Conservation (phyloP, 345 rosid species). For the Rubroshorea leprosula region DNA sequence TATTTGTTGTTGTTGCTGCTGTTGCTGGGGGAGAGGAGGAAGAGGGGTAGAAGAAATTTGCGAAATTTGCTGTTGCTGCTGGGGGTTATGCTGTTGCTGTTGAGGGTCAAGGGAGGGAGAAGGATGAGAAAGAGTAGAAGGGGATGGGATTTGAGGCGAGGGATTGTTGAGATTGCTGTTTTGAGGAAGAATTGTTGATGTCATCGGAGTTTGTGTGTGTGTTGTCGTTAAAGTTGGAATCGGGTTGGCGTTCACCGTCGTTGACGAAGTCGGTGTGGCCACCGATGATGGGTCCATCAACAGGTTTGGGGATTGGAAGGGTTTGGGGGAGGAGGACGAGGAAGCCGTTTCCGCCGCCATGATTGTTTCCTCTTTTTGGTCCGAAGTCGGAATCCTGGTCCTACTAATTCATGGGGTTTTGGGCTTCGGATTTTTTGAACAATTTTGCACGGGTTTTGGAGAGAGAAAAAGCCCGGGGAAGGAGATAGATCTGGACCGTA, state of each 20-base stretch:
- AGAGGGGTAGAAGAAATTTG: slow-evolving; percentile 50
- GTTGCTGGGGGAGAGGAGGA: slow-evolving; percentile 37
- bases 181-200: slow-evolving; percentile 21
- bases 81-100: slow-evolving; percentile 23
- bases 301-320: slow-evolving; percentile 19
- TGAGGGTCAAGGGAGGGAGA: slow-evolving; percentile 42
- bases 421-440: neutral
- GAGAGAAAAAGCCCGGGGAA: neutral
- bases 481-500: slow-evolving; percentile 18
- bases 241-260: slow-evolving; percentile 8
- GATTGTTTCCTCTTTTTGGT: no score
- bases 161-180: slow-evolving; percentile 19
- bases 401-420: slow-evolving; percentile 11
- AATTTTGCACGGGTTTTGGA: neutral
- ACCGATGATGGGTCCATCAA: slow-evolving; percentile 35
- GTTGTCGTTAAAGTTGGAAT: slow-evolving; percentile 5
- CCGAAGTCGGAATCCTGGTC: no score
- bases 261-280: slow-evolving; percentile 13
- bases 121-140: slow-evolving; percentile 33
- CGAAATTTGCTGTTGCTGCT: slow-evolving; percentile 42
- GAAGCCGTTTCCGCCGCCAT: no score
- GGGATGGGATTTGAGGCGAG: slow-evolving; percentile 37
- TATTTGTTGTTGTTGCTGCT: slow-evolving; percentile 35
- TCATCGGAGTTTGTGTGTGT: slow-evolving; percentile 8
- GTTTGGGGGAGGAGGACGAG: no score